Base-by-base conservation (phyloP, 2,329 filamentous ascomycete genomes). In the Pseudogymnoascus verrucosus region DNA sequence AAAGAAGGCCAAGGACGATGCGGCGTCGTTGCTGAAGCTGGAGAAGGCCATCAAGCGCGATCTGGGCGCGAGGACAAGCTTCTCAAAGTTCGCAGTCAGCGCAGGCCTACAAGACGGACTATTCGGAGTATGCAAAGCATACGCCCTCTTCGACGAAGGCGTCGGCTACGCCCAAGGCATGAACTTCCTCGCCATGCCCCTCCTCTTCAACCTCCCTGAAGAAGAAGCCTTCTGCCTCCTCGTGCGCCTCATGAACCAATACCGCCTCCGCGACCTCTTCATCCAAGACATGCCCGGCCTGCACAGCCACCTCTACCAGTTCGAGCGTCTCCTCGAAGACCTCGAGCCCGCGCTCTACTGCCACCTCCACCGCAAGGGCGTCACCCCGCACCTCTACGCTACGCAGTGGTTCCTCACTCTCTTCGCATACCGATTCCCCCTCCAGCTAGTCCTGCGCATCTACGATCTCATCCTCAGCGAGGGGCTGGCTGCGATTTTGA, bases 321-420 rank as follows among this genome's bases (percentile, higher is more conserved):
- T 99, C 71, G 95, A 98, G 77, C 87, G 95, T 26, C 79, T 99
- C 19, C 80, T 99, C 28, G 95, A 99, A 76, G 95, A 99, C 70
- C 81, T 93, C 47, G 93, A 99, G 73, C 95, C 96, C 1, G 93
- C 93, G 1, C 79, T 99, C 5, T 97, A 96, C 77, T 97, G 93
- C 74, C 95, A 99, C 75, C 84, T 99, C 63, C 90, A 90, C 71
- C 88, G 95, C 64, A 86, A 90, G 63, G 88, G 91, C 68, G 95
- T 99, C 63, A 89, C 89, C 7, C 89, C 95, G 0, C 91, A 96
- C 72, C 82, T 99, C 7, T 99, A 99, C 74, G 95, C 95, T 51
- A 99, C 95, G 0, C 95, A 99, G 75, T 99, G 95, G 95, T 99
- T 99, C 77, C 83, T 99, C 60, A 99, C 95, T 0, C 82, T 99